Percentiles rank a stretch among this genome's conserved stretches.
These are phyloP conservation scores for Colletotrichum trifolii DNA, from an alignment of 2,329 filamentous ascomycete species.

Conservation along the genomic window DNA sequence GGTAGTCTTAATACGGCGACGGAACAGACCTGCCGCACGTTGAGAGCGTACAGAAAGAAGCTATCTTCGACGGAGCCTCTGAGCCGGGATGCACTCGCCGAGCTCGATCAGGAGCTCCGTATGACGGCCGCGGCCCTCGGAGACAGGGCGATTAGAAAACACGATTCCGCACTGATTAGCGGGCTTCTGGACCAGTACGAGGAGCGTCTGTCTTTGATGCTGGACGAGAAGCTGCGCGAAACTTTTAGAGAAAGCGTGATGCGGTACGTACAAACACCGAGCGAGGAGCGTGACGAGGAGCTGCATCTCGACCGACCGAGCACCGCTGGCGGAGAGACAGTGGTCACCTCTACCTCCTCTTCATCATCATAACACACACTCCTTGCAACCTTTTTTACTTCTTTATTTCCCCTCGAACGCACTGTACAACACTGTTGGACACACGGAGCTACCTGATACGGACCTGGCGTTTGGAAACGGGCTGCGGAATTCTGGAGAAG, in stretches of 20 bases:
- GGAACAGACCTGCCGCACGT: conserved; percentile 71
- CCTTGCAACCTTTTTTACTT: conserved; percentile 29
- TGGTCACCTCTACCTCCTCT: conserved; percentile 38
- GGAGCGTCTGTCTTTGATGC: conserved; percentile 74
- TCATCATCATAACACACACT: conserved; percentile 40
- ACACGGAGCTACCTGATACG: conserved; percentile 22
- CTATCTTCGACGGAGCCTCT: conserved; percentile 67
- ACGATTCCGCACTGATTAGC: conserved; percentile 65
- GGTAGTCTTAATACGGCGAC: conserved; percentile 71
- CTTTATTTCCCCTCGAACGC: neutral
- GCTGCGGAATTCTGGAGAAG: neutral
- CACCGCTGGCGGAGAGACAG: conserved; percentile 20
- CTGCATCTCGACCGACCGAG: conserved; percentile 36
- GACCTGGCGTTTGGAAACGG: conserved; percentile 21
- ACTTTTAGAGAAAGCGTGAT: conserved; percentile 48
- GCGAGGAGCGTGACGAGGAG: conserved; percentile 49
- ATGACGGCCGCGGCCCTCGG: conserved; percentile 71
- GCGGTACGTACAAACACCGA: conserved; percentile 44
- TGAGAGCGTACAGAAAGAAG: conserved; percentile 73
- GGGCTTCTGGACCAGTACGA: conserved; percentile 81
- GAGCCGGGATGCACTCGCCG: conserved; percentile 67
- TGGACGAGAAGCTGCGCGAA: conserved; percentile 76
- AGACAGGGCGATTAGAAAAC: conserved; percentile 67
- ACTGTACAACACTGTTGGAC: conserved; percentile 31
- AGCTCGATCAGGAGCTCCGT: conserved; percentile 73